These are phyloP conservation scores for Pseudogymnoascus sp. DNA, from an alignment of 2,329 filamentous ascomycete species.

Conservation along the genomic window DNA sequence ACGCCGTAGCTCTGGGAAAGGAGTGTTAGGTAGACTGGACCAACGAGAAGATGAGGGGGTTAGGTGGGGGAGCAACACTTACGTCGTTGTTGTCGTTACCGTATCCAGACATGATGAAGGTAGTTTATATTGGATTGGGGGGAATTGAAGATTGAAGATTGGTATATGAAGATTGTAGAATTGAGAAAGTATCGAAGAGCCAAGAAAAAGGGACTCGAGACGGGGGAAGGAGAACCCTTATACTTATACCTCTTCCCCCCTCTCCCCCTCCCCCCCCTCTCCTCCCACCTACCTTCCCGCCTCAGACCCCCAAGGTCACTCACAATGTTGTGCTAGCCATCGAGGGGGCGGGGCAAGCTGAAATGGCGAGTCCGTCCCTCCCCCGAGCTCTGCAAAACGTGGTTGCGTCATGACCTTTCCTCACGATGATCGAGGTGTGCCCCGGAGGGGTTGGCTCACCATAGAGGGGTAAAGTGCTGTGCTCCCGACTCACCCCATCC, in stretches of 20 bases:
- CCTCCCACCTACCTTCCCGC: not conserved
- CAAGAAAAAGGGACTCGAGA: not conserved
- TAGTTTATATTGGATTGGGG: constrained; percentile 1
- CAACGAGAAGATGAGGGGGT: not conserved
- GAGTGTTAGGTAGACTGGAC: constrained; percentile 10
- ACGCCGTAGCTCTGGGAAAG: constrained; percentile 15
- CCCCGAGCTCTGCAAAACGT: not conserved
- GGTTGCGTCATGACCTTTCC: not conserved
- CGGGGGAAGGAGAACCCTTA: not conserved
- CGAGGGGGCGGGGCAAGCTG: not conserved
- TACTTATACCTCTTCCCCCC: not conserved
- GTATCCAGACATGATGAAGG: constrained; percentile 26
- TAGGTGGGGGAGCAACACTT: constrained; percentile 12
- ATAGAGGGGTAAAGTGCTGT: not conserved
- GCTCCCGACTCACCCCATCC: not conserved
- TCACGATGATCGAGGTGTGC: not conserved
- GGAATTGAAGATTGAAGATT: constrained; percentile 1
- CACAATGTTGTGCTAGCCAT: not conserved
- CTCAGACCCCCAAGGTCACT: not conserved
- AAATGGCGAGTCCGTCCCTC: not conserved
- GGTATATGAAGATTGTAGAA: not conserved
- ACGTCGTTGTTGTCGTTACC: constrained; percentile 23
- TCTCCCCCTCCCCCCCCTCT: not conserved
- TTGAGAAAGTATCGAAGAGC: not conserved
- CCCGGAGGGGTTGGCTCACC: not conserved